Evolutionary conservation across 2,329 filamentous ascomycete species (phyloP).

Genomic region (Fusarium sacchari): DNA sequence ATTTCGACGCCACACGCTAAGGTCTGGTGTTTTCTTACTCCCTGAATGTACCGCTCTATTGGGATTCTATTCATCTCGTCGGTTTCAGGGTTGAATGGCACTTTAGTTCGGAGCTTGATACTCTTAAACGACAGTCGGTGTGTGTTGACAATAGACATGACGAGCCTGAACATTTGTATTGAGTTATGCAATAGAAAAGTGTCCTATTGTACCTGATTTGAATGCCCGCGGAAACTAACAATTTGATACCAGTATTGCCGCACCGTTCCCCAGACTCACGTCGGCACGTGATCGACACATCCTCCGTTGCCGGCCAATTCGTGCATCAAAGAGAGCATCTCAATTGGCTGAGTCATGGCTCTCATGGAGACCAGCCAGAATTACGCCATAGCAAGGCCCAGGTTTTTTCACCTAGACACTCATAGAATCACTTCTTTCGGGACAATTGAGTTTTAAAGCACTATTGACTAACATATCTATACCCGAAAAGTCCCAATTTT

Average conservation of each 20-base stretch:
- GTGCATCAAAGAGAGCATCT: conserved; percentile 14
- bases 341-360: conserved; percentile 42
- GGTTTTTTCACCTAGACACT: conserved; percentile 33
- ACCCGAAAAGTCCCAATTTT: conserved; percentile 29
- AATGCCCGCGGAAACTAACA: background rate
- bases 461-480: conserved; percentile 15
- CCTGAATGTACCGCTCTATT: background rate
- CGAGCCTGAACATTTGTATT: background rate
- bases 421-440: conserved; percentile 30
- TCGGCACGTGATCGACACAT: conserved; percentile 30
- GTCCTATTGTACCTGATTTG: background rate
- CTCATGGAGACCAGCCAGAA: conserved; percentile 36
- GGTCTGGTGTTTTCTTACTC: too few species aligned
- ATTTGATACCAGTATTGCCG: background rate
- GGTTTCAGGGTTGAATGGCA: background rate
- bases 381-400: conserved; percentile 44
- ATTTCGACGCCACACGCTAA: too few species aligned
- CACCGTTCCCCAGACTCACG: background rate
- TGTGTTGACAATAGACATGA: background rate
- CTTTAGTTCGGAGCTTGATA: background rate
- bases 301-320: conserved; percentile 37
- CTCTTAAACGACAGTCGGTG: background rate
- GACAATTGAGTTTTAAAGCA: conserved; percentile 21
- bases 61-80: background rate
- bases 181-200: too few species aligned